Conservation (phyloP, 169 alveolate genomes). For the Cryptosporidium canis region DNA sequence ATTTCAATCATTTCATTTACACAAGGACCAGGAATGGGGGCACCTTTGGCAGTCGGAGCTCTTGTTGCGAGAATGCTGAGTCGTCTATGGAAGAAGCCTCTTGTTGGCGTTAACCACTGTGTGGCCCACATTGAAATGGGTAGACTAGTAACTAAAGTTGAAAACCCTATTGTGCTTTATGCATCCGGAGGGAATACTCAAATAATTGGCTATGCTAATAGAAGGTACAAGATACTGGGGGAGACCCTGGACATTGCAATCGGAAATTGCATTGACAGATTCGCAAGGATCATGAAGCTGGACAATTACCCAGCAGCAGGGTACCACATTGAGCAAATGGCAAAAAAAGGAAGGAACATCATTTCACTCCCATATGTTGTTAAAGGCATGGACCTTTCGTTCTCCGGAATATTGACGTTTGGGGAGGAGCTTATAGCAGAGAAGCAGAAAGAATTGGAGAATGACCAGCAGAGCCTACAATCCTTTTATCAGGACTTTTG, state of each 20-base stretch:
- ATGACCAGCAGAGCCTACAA: constrained; percentile 71
- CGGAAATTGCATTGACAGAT: constrained; percentile 97
- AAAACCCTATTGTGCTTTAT: constrained; percentile 94
- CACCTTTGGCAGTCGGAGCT: constrained; percentile 97
- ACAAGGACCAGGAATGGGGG: constrained; percentile 99
- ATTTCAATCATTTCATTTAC: constrained; percentile 93
- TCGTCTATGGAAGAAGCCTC: constrained; percentile 91
- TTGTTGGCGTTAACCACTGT: constrained; percentile 98
- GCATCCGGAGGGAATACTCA: constrained; percentile 99
- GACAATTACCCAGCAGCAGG: constrained; percentile 99
- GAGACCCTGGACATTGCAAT: constrained; percentile 98
- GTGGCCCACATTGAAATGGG: constrained; percentile 99
- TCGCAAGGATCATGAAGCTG: constrained; percentile 95
- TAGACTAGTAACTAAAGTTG: constrained; percentile 91
- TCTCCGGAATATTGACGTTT: constrained; percentile 72
- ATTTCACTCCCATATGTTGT: constrained; percentile 95
- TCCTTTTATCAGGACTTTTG: constrained; percentile 89
- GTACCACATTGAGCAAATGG: constrained; percentile 95
- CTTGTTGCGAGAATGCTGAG: constrained; percentile 93
- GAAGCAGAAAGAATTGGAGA: constrained; percentile 76
- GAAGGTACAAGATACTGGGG: constrained; percentile 95
- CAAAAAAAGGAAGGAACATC: constrained; percentile 87
- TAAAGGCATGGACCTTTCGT: constrained; percentile 97
- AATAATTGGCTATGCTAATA: constrained; percentile 83
- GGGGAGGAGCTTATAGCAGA: constrained; percentile 51